Evolutionary conservation across 1,284 basidiomycete species (phyloP).

Genomic region (Rugosomyces carneus): DNA sequence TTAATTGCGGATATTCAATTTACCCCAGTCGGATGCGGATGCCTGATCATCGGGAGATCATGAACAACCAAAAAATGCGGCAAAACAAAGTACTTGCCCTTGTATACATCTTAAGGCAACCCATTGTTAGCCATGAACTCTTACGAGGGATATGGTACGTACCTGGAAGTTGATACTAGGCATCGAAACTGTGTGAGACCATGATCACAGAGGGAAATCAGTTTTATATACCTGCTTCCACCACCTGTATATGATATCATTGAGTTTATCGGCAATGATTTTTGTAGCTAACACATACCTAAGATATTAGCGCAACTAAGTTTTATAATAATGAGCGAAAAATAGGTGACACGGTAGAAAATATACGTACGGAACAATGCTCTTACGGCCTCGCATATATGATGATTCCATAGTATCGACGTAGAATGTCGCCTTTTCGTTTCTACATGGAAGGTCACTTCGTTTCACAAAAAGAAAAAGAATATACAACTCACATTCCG

Average conservation of each 20-base stretch:
- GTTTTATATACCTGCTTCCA: slow-evolving; percentile 39
- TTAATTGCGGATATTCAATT: slow-evolving; percentile 1
- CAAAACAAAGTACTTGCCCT: slow-evolving; percentile 32
- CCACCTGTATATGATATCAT: slow-evolving; percentile 29
- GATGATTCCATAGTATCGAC: slow-evolving; percentile 52
- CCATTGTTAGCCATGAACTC: not conserved
- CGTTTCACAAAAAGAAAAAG: not conserved
- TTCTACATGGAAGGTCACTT: slow-evolving; percentile 31
- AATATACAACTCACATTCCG: slow-evolving; percentile 53
- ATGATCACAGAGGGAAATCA: not conserved
- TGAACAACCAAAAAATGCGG: slow-evolving; percentile 1
- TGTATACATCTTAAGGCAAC: slow-evolving; percentile 52
- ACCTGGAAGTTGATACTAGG: slow-evolving; percentile 65
- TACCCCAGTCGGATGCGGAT: slow-evolving; percentile 64
- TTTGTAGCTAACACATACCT: slow-evolving; percentile 28
- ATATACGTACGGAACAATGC: slow-evolving; percentile 59
- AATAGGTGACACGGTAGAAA: not conserved
- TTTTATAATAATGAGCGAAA: slow-evolving; percentile 1
- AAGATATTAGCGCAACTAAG: slow-evolving; percentile 61
- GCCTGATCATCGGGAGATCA: slow-evolving; percentile 30
- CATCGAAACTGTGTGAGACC: slow-evolving; percentile 1
- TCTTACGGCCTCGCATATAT: slow-evolving; percentile 53
- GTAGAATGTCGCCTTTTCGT: slow-evolving; percentile 71
- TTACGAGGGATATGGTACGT: slow-evolving; percentile 9
- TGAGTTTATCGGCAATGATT: not conserved